Evolutionary conservation across 805 yeast genomes (phyloP), one percentile per base, ranked within the genome.

Genomic region (Wickerhamiella siamensis): DNA sequence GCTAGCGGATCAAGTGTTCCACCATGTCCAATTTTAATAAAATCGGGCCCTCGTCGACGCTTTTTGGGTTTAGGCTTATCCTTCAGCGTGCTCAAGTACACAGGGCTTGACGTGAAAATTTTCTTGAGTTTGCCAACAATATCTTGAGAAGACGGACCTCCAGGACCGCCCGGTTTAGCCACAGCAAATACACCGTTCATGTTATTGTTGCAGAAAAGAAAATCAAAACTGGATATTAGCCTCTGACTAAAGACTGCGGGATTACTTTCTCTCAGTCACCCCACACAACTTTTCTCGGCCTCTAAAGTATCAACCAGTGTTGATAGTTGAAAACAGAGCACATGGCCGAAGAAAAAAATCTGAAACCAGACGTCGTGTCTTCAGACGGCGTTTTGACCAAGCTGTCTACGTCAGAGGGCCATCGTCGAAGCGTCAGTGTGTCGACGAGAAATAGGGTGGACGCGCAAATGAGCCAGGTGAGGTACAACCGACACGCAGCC

Each of bases 1-100:
- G 99, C 99, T 34, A 83, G 62, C 0, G 97, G 96, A 55, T 91
- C 99, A 31, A 91, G 65, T 0, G 99, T 91, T 8, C 99, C 99
- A 16, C 98, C 99, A 59, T 91, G 99, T 1, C 99, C 99, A 67
- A 88, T 79, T 55, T 91, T 91, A 27, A 87, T 76, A 33, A 43
- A 49, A 22, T 45, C 42, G 22, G 32, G 38, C n/a, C 39, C 20
- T 20, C 49, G 14, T 6, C 46, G 29, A 2, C 46, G 40, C 51
- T 77, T 60, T 20, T 40, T 42, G 27, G 21, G 31, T 5, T n/a
- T 31, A 10, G 21, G 37, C 2, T 9, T 16, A 29, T 35, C 36
- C 17, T 32, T 40, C 27, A 35, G 17, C 32, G 31, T 19, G 43
- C 48, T 33, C 31, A 71, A 66, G 53, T 81, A 82, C 4, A 71